phyloP scores from a whole-genome alignment of 495 filamentous ascomycete genomes.

The Choiromyces venosus region DNA sequence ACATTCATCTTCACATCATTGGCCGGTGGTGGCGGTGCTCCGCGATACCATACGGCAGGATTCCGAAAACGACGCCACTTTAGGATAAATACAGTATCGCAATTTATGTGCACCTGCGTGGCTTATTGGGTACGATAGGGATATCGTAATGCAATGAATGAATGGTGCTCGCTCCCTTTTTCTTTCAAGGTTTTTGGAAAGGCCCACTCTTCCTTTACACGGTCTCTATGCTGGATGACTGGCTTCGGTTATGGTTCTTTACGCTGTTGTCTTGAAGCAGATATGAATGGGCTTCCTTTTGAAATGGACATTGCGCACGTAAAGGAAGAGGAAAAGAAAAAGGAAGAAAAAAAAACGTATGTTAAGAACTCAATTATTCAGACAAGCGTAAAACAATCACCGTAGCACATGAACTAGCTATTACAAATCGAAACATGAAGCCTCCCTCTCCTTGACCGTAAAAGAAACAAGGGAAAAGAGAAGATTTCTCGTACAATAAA shows the following conservation, averaged over 20 bases:
- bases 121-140: background rate
- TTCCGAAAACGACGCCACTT: background rate
- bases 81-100: background rate
- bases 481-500: background rate
- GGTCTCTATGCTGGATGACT: background rate
- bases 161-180: background rate
- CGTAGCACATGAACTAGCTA: background rate
- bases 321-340: too few species aligned
- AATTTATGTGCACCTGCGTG: background rate
- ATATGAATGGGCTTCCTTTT: background rate
- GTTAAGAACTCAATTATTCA: background rate
- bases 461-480: slow-evolving; percentile 2
- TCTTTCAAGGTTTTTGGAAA: background rate
- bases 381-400: background rate
- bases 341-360: background rate
- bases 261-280: background rate
- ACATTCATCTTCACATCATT: background rate
- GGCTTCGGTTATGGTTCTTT: background rate
- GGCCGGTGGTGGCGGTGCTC: too few species aligned
- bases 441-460: background rate
- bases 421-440: slow-evolving; percentile 1
- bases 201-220: background rate
- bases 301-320: background rate
- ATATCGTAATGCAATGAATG: too few species aligned
- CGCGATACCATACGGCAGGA: background rate